Conservation (phyloP, 2,329 filamentous ascomycete genomes). For the Fusarium concolor region DNA sequence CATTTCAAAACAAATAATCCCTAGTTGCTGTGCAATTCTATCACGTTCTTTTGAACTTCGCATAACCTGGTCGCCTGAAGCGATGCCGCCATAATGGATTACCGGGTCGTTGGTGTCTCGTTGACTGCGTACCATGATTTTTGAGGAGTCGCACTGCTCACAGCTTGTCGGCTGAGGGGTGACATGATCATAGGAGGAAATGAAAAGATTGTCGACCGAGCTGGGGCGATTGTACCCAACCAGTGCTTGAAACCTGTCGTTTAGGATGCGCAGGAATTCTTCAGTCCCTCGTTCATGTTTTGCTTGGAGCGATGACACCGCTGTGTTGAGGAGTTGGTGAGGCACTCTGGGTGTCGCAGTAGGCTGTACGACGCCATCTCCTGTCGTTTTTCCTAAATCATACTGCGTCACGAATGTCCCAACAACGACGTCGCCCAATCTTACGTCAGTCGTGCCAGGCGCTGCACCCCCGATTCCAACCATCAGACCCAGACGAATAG, state of each 20-base stretch:
- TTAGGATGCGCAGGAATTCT: fast-evolving
- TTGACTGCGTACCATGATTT: fast-evolving
- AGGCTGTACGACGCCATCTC: fast-evolving
- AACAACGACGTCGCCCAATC: background rate
- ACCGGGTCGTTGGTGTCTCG: background rate
- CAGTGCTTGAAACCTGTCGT: fast-evolving
- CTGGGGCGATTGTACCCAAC: background rate
- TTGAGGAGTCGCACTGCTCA: background rate
- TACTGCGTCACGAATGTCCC: background rate
- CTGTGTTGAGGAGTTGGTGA: fast-evolving
- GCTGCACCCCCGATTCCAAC: background rate
- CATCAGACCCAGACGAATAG: background rate
- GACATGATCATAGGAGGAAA: fast-evolving
- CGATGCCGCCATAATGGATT: background rate
- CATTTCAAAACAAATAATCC: background rate
- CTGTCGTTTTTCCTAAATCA: background rate
- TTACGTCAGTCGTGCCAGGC: background rate
- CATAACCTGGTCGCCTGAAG: background rate
- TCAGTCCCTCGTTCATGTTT: fast-evolving
- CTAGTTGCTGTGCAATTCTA: fast-evolving
- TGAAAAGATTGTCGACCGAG: background rate
- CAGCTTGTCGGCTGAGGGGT: no score
- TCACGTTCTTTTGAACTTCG: fast-evolving
- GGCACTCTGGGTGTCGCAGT: background rate
- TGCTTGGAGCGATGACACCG: fast-evolving